phyloP scores from a whole-genome alignment of 2,329 filamentous ascomycete genomes.

The Aureobasidium sp. region DNA sequence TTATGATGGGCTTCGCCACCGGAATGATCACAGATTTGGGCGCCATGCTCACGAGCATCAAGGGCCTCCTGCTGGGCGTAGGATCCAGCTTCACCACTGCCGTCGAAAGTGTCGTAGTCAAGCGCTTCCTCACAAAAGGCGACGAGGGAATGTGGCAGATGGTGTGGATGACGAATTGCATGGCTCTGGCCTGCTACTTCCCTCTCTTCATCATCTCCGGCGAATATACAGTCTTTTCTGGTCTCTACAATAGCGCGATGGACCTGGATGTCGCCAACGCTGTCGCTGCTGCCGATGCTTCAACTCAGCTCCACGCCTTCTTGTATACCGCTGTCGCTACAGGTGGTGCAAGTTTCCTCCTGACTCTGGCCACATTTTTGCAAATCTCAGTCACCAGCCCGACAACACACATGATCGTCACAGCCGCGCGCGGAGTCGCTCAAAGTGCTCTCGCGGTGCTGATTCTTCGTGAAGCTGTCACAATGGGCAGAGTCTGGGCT shows the following conservation, averaged over 20 bases:
- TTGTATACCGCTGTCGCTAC: not conserved
- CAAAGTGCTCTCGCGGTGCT: constrained; percentile 3
- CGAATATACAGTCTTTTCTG: not conserved
- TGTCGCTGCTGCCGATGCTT: not conserved
- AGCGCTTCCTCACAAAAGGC: constrained; percentile 10
- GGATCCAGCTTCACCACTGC: constrained; percentile 13
- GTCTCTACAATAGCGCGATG: not conserved
- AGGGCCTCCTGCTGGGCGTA: constrained; percentile 7
- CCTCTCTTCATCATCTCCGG: constrained; percentile 11
- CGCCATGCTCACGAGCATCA: constrained; percentile 11
- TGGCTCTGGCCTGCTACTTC: constrained; percentile 7
- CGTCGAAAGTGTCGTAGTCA: constrained; percentile 11
- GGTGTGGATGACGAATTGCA: constrained; percentile 13
- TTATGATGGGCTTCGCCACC: constrained; percentile 10
- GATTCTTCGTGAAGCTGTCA: constrained; percentile 8
- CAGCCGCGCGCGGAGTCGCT: constrained; percentile 3
- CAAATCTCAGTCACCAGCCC: constrained; percentile 8
- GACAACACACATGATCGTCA: constrained; percentile 13
- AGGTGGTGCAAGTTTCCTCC: constrained; percentile 6
- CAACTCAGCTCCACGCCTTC: not conserved
- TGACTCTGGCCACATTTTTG: constrained; percentile 9
- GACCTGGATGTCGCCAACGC: not conserved
- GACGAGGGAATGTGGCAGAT: constrained; percentile 13
- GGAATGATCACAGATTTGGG: constrained; percentile 9
- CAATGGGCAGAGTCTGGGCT: constrained; percentile 1